A percentile compares a stretch with the other conserved stretches of the same genome.
Evolutionary conservation across 139 green algal species (phyloP).

Genomic region (Auxenochlorella pyrenoidosa): DNA sequence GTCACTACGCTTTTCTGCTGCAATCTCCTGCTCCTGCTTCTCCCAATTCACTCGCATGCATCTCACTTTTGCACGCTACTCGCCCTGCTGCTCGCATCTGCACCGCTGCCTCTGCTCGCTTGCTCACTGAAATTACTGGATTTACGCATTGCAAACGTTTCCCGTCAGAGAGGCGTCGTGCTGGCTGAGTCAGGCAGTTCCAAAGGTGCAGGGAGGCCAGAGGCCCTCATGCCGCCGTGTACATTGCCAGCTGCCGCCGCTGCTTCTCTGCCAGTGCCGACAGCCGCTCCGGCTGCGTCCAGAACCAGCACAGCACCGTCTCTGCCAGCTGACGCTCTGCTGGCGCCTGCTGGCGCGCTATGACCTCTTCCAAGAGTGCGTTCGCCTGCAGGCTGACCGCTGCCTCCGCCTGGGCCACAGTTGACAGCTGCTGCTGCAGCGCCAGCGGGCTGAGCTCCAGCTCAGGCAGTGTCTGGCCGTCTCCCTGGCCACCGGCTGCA

Average conservation of each 20-base stretch:
- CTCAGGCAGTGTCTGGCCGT: not conserved
- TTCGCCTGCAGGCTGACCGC: not conserved
- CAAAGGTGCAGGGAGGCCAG: not conserved
- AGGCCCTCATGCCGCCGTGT: not conserved
- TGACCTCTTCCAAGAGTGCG: not conserved
- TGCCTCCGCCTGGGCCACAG: not conserved
- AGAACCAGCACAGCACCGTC: slow-evolving; percentile 19
- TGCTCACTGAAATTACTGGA: not conserved
- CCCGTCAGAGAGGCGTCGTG: not conserved
- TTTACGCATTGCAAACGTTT: not conserved
- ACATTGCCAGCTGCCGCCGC: not conserved
- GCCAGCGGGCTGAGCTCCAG: not conserved
- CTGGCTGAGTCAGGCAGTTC: not conserved
- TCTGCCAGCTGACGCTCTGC: slow-evolving; percentile 3
- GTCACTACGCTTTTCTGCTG: not conserved
- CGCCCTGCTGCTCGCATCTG: not conserved
- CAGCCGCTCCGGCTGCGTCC: not conserved
- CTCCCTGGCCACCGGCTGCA: not conserved
- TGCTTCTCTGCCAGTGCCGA: slow-evolving; percentile 2
- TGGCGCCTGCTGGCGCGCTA: not conserved
- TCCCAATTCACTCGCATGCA: not conserved
- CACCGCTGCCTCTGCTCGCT: not conserved
- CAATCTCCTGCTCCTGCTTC: not conserved
- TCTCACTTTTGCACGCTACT: not conserved
- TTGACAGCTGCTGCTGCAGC: slow-evolving; percentile 8